phyloP scores from a whole-genome alignment of 768 basidiomycete genomes.

The Chalciporus sphaerocephalus region DNA sequence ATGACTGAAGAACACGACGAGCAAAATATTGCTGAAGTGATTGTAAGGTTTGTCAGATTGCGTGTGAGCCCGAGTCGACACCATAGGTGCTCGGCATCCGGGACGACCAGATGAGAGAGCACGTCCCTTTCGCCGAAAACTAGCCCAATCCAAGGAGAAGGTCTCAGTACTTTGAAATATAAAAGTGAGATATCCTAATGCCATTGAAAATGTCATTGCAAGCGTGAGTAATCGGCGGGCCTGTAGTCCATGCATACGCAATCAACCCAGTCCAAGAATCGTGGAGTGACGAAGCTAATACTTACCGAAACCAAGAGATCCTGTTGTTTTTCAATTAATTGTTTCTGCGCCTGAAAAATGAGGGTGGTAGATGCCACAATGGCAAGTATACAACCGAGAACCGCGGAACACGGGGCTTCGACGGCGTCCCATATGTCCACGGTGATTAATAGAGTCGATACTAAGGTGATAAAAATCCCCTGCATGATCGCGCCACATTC shows the following conservation, averaged over 20 bases:
- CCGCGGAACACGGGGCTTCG: slow-evolving; percentile 6
- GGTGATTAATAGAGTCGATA: slow-evolving; percentile 20
- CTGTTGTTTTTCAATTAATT: neutral
- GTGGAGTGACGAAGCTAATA: neutral
- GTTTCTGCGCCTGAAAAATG: neutral
- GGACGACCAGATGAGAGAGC: slow-evolving; percentile 1
- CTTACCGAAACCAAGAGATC: slow-evolving; percentile 15
- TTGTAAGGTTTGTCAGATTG: slow-evolving; percentile 27
- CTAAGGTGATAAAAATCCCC: slow-evolving; percentile 21
- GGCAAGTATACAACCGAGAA: slow-evolving; percentile 23
- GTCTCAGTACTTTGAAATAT: neutral
- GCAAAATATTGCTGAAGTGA: slow-evolving; percentile 39
- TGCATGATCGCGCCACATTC: slow-evolving; percentile 30
- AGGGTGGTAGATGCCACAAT: slow-evolving; percentile 17
- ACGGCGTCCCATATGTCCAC: slow-evolving; percentile 7
- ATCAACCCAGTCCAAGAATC: neutral
- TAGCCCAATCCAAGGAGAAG: neutral
- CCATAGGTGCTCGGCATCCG: slow-evolving; percentile 15
- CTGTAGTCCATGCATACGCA: slow-evolving; percentile 2
- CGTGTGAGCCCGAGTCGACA: slow-evolving; percentile 18
- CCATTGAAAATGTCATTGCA: neutral
- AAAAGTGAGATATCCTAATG: neutral
- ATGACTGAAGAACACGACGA: slow-evolving; percentile 51
- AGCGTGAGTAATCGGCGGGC: neutral
- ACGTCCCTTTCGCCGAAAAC: neutral